phyloP scores from a whole-genome alignment of 2,329 filamentous ascomycete species.

The Trichoderma koningii region DNA sequence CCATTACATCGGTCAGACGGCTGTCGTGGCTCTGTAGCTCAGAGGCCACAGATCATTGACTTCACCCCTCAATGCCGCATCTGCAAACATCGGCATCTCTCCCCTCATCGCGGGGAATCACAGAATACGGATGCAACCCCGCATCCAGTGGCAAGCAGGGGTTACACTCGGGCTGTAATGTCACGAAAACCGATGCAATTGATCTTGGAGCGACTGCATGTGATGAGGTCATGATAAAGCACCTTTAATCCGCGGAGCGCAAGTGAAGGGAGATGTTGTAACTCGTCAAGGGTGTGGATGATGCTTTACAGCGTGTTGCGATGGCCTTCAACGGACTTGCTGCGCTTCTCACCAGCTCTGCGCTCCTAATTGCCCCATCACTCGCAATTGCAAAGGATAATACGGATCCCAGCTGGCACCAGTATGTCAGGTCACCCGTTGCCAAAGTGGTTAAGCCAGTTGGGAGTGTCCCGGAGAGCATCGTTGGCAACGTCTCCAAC shows the following conservation, averaged over 20 bases:
- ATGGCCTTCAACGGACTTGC: background rate
- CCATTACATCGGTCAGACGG: no score
- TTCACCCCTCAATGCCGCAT: no score
- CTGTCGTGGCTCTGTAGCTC: no score
- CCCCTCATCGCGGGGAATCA: background rate
- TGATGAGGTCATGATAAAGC: background rate
- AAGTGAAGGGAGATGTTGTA: no score
- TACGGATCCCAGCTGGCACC: background rate
- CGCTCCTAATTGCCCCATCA: background rate
- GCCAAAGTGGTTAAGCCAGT: conserved; percentile 1
- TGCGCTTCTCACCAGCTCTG: background rate
- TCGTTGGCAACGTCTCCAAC: conserved; percentile 17
- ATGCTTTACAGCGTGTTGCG: background rate
- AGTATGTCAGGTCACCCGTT: conserved; percentile 2
- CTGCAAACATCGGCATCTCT: background rate
- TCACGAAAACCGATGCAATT: conserved; percentile 10
- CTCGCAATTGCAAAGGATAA: background rate
- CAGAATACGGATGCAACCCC: conserved; percentile 12
- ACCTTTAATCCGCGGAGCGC: background rate
- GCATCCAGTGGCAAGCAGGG: background rate
- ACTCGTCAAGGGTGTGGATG: background rate
- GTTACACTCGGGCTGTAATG: conserved; percentile 22
- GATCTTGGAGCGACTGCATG: background rate
- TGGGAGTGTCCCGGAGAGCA: background rate
- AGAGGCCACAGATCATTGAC: no score